phyloP scores from a whole-genome alignment of 2,329 filamentous ascomycete species.

The Clonostachys rhizophaga region DNA sequence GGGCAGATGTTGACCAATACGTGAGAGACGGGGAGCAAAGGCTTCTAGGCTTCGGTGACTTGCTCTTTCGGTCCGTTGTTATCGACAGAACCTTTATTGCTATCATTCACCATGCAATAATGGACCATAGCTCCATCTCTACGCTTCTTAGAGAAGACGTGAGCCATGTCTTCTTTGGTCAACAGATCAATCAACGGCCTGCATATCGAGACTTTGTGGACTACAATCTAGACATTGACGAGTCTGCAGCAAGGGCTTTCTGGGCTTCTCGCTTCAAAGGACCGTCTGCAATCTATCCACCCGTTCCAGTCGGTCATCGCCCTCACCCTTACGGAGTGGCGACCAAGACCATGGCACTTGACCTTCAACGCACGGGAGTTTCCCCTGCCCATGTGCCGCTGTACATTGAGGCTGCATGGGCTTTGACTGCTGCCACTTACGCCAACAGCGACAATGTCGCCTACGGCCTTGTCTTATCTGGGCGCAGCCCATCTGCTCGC shows the following conservation, averaged over 20 bases:
- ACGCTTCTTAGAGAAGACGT: background rate
- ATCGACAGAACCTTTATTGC: background rate
- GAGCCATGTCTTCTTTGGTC: background rate
- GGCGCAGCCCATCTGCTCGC: background rate
- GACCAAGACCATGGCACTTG: constrained; percentile 33
- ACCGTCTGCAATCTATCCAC: background rate
- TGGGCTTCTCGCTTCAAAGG: constrained; percentile 1
- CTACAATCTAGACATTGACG: background rate
- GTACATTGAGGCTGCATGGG: constrained; percentile 5
- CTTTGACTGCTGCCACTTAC: constrained; percentile 4
- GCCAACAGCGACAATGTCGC: constrained; percentile 3
- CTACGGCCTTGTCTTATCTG: constrained; percentile 2
- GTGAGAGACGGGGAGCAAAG: background rate
- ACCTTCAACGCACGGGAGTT: background rate
- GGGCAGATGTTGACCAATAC: background rate
- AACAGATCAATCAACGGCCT: background rate
- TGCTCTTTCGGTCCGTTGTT: background rate
- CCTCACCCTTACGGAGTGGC: background rate
- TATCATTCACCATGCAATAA: constrained; percentile 1
- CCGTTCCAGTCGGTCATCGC: background rate
- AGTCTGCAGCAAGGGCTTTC: background rate
- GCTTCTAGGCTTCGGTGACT: background rate
- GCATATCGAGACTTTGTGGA: background rate
- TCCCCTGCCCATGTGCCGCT: constrained; percentile 1
- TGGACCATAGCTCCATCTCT: background rate